Conservation (phyloP, 805 yeast species). For the Myxozyma nipponensis region DNA sequence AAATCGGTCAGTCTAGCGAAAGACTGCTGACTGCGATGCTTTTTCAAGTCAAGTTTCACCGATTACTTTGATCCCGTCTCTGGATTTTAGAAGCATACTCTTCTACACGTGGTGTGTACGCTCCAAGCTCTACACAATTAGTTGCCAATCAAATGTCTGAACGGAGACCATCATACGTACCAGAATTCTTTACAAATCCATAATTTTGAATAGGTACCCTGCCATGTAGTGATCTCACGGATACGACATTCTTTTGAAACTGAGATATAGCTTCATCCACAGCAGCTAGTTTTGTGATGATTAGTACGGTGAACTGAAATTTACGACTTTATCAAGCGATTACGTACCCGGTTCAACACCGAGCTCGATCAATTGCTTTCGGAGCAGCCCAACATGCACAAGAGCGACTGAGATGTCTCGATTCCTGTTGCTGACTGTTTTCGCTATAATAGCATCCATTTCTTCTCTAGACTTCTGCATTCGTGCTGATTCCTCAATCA, state of each 20-base stretch:
- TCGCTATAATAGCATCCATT: background rate
- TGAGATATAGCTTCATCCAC: background rate
- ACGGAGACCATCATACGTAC: background rate
- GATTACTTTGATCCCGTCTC: background rate
- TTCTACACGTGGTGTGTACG: background rate
- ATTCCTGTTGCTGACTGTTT: background rate
- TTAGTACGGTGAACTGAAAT: too few relatives aligned
- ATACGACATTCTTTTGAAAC: conserved; percentile 2
- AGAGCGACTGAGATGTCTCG: background rate
- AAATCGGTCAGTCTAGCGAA: too few relatives aligned
- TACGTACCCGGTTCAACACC: conserved; percentile 4
- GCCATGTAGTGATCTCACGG: background rate
- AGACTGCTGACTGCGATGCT: too few relatives aligned
- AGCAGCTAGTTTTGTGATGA: background rate
- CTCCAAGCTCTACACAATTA: background rate
- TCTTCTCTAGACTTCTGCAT: background rate
- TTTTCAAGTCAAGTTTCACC: background rate
- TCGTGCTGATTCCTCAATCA: background rate
- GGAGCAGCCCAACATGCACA: conserved; percentile 4
- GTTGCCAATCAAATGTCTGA: too few relatives aligned
- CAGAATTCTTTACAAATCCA: background rate
- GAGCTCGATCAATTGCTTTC: conserved; percentile 6
- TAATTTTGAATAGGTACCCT: background rate
- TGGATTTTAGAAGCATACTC: background rate
- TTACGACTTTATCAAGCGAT: too few relatives aligned